A percentile compares a stretch with the other conserved stretches of the same genome.
Evolutionary conservation across 495 filamentous ascomycete genomes (phyloP).

Genomic region (Neurospora sp.): DNA sequence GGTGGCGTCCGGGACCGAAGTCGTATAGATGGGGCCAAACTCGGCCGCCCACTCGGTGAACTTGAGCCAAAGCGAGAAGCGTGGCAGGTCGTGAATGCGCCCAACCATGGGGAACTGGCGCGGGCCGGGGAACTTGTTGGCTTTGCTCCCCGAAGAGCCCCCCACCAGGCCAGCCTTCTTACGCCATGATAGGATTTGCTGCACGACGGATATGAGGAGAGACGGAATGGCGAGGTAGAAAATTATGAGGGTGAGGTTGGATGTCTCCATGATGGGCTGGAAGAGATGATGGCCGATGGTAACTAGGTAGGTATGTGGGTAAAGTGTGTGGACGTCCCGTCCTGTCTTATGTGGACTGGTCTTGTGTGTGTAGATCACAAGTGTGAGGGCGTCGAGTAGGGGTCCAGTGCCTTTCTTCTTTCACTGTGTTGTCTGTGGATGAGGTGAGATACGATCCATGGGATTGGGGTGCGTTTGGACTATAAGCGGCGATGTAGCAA

Average conservation of each 20-base stretch:
- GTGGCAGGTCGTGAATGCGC: slow-evolving; percentile 38
- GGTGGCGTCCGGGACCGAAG: slow-evolving; percentile 33
- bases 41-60: slow-evolving; percentile 48
- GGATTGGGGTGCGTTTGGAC: background rate
- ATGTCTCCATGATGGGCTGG: slow-evolving; percentile 13
- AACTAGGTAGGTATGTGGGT: background rate
- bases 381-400: background rate
- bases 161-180: slow-evolving; percentile 11
- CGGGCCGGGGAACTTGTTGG: slow-evolving; percentile 28
- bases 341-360: background rate
- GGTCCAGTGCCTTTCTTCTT: background rate
- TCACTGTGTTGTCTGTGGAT: background rate
- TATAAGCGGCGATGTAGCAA: background rate
- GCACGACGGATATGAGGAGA: slow-evolving; percentile 30
- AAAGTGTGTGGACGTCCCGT: background rate
- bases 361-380: background rate
- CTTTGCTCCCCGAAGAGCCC: background rate
- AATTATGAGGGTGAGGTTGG: slow-evolving; percentile 20
- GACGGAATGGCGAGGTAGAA: slow-evolving; percentile 36
- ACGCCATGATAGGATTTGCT: slow-evolving; percentile 29
- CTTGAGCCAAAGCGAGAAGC: slow-evolving; percentile 43
- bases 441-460: background rate
- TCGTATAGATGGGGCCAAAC: slow-evolving; percentile 47
- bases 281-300: background rate
- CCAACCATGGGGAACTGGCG: slow-evolving; percentile 39